Base-by-base conservation (phyloP, 129 eudicot species). In the Chrysanthemum lavandulifolium region DNA sequence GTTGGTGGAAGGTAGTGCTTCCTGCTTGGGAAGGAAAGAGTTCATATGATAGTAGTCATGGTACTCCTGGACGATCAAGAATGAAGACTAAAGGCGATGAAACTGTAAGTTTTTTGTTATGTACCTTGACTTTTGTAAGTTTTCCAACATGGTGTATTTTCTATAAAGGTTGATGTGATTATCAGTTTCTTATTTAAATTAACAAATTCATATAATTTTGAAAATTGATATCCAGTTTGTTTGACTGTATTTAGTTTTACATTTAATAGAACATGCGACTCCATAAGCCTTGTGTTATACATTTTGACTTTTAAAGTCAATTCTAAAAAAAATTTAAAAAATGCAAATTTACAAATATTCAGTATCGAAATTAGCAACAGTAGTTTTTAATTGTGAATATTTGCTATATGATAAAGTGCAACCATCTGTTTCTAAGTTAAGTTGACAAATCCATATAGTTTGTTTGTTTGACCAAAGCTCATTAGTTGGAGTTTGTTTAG, bases 21-120 rank as follows among this genome's bases (percentile, higher is more conserved):
- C 96, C 95, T 67, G 84, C 86, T 59, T 68, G 74, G 82, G 91
- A 90, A 58, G 86, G 83, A 7, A 87, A 84, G 78, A 78, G 43
- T 53, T 81, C 86, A 36, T 71, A 80, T 80, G 97, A 91, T 47
- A 88, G 87, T 60, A 77, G 84, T 77, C 96, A 91, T 48, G 96
- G 90, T 63, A 81, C 90, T 10, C 90, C 92, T 12, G 77, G 82
- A 23, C 81, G 87, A 54, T 73, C 97, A 16, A 80, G 86, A 50
- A 76, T 84, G 79, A 93, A 74, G 13, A 14, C 59, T 52, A 79
- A 86, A 64, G 96, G 85, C 65, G 84, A 78, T 64, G 90, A 87
- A 43, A 81, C 85, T 73, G 98, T 93, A 80, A 79, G 98, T 63
- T 70, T 70, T 82, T 19, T 12, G 54, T 18, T 33, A 11, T 13